Conservation (phyloP, 371 early-diverging fungal species). For the Blakeslea trispora region DNA sequence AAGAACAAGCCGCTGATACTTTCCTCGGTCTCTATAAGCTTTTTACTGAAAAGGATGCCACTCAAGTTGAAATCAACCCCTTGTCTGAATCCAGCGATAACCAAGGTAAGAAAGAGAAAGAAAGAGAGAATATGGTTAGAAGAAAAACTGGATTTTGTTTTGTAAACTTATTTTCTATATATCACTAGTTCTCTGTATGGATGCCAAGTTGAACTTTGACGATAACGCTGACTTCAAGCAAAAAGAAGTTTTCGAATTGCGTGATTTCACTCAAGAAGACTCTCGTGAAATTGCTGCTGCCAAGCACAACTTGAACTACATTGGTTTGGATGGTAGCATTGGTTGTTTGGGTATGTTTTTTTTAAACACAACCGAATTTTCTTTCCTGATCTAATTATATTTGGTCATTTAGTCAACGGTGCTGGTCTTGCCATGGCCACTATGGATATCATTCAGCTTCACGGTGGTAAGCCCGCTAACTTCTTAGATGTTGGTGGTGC, state of each 20-base stretch:
- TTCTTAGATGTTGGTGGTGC: constrained; percentile 99
- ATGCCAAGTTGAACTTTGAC: constrained; percentile 89
- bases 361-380: no score
- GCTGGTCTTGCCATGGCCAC: constrained; percentile 99
- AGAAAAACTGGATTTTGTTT: background rate
- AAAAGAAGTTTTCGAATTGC: constrained; percentile 82
- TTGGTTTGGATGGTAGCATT: constrained; percentile 94
- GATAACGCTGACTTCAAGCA: constrained; percentile 99
- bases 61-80: constrained; percentile 98
- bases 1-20: constrained; percentile 88
- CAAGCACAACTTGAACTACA: constrained; percentile 97
- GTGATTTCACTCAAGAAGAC: constrained; percentile 96
- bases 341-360: constrained; percentile 66
- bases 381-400: no score
- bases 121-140: background rate
- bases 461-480: constrained; percentile 99
- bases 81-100: constrained; percentile 89
- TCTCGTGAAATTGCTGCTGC: constrained; percentile 96
- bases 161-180: background rate
- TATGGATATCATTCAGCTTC: constrained; percentile 98
- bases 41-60: constrained; percentile 96
- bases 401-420: constrained; percentile 81
- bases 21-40: constrained; percentile 93
- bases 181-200: constrained; percentile 53
- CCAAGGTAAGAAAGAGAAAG: constrained; percentile 61